Evolutionary conservation across 2,329 filamentous ascomycete genomes (phyloP).

Genomic region (Hymenoscyphus scutula): DNA sequence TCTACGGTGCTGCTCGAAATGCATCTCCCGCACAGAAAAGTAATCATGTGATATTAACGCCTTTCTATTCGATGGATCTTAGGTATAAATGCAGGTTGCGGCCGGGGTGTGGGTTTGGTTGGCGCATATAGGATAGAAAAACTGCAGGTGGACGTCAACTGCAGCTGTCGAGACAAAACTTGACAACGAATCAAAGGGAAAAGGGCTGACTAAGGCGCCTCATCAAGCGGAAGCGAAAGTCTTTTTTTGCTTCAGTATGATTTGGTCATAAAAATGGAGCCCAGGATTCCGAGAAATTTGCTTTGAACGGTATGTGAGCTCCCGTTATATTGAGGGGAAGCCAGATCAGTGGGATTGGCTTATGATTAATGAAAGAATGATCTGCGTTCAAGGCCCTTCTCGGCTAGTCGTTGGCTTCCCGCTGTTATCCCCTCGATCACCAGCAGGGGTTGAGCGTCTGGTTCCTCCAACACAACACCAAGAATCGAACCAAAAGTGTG

Average conservation of each 20-base stretch:
- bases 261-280: neutral
- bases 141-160: neutral
- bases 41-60: slow-evolving; percentile 6
- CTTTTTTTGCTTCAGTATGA: neutral
- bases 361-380: neutral
- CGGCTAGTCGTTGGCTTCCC: neutral
- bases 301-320: neutral
- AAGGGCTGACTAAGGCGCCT: neutral
- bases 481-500: too few relatives aligned
- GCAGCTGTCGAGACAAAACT: neutral
- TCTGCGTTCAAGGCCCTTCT: neutral
- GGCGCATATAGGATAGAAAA: neutral
- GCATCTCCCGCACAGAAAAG: neutral
- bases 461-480: too few relatives aligned
- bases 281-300: neutral
- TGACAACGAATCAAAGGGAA: neutral
- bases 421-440: too few relatives aligned
- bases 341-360: neutral
- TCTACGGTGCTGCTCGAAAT: neutral
- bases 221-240: neutral
- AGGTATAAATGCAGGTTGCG: neutral
- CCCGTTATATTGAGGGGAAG: neutral
- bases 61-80: slow-evolving; percentile 3
- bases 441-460: too few relatives aligned
- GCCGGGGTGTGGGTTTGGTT: neutral